Evolutionary conservation across 202 grass and related monocot genomes (phyloP).

Genomic region (Tripidium arundinaceum): DNA sequence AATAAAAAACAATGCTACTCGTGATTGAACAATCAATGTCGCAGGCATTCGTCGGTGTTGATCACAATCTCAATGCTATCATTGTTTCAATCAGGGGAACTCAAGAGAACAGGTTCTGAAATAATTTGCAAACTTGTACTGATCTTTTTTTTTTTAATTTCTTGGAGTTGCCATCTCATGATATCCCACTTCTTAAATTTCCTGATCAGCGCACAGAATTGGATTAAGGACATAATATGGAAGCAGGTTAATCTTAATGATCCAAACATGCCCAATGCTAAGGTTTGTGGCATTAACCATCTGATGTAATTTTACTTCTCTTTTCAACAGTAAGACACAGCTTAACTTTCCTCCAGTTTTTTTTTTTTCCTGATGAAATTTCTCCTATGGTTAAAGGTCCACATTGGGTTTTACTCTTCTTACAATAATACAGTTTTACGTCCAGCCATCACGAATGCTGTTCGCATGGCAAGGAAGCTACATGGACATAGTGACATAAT

Average conservation of each 20-base stretch:
- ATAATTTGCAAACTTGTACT: not conserved
- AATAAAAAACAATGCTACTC: not conserved
- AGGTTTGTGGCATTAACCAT: conserved; percentile 36
- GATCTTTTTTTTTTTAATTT: not conserved
- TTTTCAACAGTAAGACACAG: not conserved
- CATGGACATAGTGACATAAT: conserved; percentile 55
- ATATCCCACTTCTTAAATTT: conserved; percentile 4
- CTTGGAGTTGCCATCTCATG: not conserved
- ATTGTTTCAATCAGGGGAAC: conserved; percentile 91
- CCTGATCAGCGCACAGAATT: conserved; percentile 62
- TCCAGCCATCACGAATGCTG: conserved; percentile 49
- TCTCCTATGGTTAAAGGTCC: conserved; percentile 58
- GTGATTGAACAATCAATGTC: conserved; percentile 5
- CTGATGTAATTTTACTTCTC: not conserved
- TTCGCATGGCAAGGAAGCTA: conserved; percentile 49
- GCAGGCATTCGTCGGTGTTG: conserved; percentile 78
- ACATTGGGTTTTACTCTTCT: conserved; percentile 79
- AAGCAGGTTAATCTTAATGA: conserved; percentile 69
- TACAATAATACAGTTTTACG: conserved; percentile 82
- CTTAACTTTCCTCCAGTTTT: not conserved
- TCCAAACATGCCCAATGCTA: conserved; percentile 61
- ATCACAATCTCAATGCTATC: conserved; percentile 59
- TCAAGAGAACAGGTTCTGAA: conserved; percentile 44
- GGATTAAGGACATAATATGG: conserved; percentile 79
- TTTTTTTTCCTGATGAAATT: not conserved